phyloP scores from a whole-genome alignment of 352 stramenopile genomes.

The Phytopythium chamaehyphon region DNA sequence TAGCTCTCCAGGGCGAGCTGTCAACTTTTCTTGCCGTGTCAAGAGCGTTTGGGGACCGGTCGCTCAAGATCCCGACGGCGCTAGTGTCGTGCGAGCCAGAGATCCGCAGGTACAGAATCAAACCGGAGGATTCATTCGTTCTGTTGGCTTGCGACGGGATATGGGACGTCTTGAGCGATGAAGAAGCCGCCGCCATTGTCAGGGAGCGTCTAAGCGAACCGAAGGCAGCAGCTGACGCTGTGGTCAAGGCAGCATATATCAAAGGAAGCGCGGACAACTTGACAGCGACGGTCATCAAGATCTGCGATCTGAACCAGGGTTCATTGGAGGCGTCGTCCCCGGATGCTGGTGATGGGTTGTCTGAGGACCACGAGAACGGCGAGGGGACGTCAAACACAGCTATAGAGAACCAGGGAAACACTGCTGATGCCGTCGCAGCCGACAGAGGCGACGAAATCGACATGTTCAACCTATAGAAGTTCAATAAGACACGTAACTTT shows the following conservation, averaged over 20 bases:
- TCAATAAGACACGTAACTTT: no score
- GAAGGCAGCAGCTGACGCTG: conserved; percentile 37
- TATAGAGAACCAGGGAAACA: background rate
- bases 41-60: conserved; percentile 52
- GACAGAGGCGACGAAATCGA: conserved; percentile 39
- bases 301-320: background rate
- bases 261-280: conserved; percentile 56
- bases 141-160: conserved; percentile 59
- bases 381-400: no score
- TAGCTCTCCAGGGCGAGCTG: conserved; percentile 21
- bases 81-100: conserved; percentile 58
- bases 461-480: conserved; percentile 52
- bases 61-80: conserved; percentile 37
- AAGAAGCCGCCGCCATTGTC: conserved; percentile 50
- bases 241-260: conserved; percentile 53
- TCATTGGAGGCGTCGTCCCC: no score
- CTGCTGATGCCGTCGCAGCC: conserved; percentile 4
- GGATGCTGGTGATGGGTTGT: no score
- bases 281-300: conserved; percentile 35
- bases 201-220: conserved; percentile 31
- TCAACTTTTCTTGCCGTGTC: conserved; percentile 53
- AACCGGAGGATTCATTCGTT: conserved; percentile 45
- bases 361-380: background rate
- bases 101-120: conserved; percentile 27
- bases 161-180: conserved; percentile 58